Evolutionary conservation across 164 flowering plant species (phyloP).

Genomic region (Macadamia tetraphylla): DNA sequence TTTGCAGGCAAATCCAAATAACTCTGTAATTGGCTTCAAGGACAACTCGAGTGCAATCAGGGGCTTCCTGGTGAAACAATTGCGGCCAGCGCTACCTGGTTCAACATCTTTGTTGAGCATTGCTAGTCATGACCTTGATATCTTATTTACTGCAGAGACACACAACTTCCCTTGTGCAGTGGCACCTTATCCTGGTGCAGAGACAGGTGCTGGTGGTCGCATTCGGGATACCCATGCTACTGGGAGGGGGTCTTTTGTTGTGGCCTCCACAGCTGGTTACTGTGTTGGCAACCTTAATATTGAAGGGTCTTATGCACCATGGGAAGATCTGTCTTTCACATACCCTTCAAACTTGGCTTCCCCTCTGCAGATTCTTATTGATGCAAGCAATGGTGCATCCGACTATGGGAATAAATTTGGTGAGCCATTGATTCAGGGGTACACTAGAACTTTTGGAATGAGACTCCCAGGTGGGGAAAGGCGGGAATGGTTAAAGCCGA

Average conservation of each 20-base stretch:
- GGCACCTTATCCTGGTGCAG: conserved; percentile 97
- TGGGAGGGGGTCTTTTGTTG: conserved; percentile 85
- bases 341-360: conserved; percentile 87
- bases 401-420: conserved; percentile 98
- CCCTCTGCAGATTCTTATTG: conserved; percentile 83
- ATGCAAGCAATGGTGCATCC: conserved; percentile 94
- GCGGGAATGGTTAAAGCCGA: conserved; percentile 93
- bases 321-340: conserved; percentile 78
- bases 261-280: conserved; percentile 93
- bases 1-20: conserved; percentile 76
- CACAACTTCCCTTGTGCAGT: conserved; percentile 98
- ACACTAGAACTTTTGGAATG: conserved; percentile 89
- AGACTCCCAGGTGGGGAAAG: conserved; percentile 86
- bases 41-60: conserved; percentile 93
- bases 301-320: conserved; percentile 89
- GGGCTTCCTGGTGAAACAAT: conserved; percentile 60
- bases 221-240: conserved; percentile 98
- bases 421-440: conserved; percentile 94
- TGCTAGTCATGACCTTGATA: conserved; percentile 51
- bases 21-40: conserved; percentile 93
- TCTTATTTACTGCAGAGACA: conserved; percentile 93
- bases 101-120: conserved; percentile 44
- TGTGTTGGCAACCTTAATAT: conserved; percentile 85
- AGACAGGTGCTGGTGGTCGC: conserved; percentile 96
- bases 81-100: conserved; percentile 69